phyloP scores from a whole-genome alignment of 495 filamentous ascomycete genomes.

The Aspergillus leporis region DNA sequence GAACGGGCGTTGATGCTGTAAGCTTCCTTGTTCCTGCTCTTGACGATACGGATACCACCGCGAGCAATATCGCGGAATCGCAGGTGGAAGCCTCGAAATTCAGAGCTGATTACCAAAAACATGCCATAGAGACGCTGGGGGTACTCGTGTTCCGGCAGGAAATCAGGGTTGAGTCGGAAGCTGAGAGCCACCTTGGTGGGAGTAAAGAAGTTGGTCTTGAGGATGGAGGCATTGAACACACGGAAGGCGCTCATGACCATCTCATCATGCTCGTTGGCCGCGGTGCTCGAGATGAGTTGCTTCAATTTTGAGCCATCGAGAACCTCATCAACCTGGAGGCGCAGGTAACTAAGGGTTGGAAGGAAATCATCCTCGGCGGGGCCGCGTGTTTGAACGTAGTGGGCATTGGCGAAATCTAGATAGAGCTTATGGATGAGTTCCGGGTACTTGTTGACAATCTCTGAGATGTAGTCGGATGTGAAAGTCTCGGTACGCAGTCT shows the following conservation, averaged over 20 bases:
- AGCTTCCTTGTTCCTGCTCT: slow-evolving; percentile 90
- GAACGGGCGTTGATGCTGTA: slow-evolving; percentile 95
- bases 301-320: slow-evolving; percentile 77
- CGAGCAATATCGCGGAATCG: slow-evolving; percentile 97
- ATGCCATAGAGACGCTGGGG: slow-evolving; percentile 93
- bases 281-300: slow-evolving; percentile 76
- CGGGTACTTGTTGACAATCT: slow-evolving; percentile 93
- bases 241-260: slow-evolving; percentile 98
- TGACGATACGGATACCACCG: slow-evolving; percentile 97
- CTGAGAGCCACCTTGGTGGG: slow-evolving; percentile 97
- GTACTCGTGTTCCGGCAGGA: slow-evolving; percentile 90
- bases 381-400: slow-evolving; percentile 83
- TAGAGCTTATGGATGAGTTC: slow-evolving; percentile 86
- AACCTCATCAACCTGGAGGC: slow-evolving; percentile 70
- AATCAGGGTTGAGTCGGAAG: slow-evolving; percentile 87
- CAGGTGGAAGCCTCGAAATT: slow-evolving; percentile 95
- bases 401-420: slow-evolving; percentile 85
- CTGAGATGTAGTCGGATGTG: slow-evolving; percentile 93
- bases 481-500: slow-evolving; percentile 95
- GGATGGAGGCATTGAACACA: slow-evolving; percentile 83
- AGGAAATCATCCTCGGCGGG: slow-evolving; percentile 69
- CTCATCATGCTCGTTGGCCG: slow-evolving; percentile 91
- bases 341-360: slow-evolving; percentile 76
- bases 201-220: slow-evolving; percentile 99
- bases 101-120: slow-evolving; percentile 96